Base-by-base conservation (phyloP, 371 early-diverging fungal species). In the Actinomortierella ambigua region DNA sequence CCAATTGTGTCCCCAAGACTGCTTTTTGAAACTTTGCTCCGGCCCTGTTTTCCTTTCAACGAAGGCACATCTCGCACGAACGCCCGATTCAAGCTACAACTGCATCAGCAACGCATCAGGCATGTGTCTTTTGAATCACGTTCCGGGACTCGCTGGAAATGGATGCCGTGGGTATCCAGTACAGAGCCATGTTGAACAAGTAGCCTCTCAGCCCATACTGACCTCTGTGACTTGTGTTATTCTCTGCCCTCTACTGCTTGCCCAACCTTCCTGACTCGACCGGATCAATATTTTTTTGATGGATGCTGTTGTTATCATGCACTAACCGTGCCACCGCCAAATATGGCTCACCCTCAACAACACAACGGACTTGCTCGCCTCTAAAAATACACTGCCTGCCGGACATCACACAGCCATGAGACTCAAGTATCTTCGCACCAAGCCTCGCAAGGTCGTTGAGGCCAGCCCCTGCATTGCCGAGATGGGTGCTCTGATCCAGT, bases 401-500 rank as follows among this genome's bases (percentile, higher is more conserved):
- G 69, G 63, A 63, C 55, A 8, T 48, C 20, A n/a, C 18, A 41
- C 39, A 43, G 73, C 54, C 40, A 87, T 87, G 87, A 85, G 84
- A 75, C 83, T 85, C 69, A 87, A 85, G 77, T 81, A 84, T 67
- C 82, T 87, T 57, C 84, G 85, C 68, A 85, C 85, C 47, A 79
- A 84, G 73, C 87, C 87, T 50, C 82, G 82, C 69, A 87, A 87
- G 80, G 69, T 85, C 39, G 53, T 85, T 53, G 82, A 85, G 76
- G 81, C 84, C 47, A 85, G 82, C 65, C 87, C 85, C 41, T 87
- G 87, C 57, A 75, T 87, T 34, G 84, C 76, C 40, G 85, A 87
- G 79, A 84, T 87, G 85, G 85, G 85, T 52, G 83, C 85, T 42
- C 69, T 87, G 65, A 81, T 87, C 69, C 85, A 87, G 78, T 87